These are phyloP conservation scores for Colletotrichum australisinense DNA, from an alignment of 2,329 filamentous ascomycete genomes.

Conservation along the genomic window DNA sequence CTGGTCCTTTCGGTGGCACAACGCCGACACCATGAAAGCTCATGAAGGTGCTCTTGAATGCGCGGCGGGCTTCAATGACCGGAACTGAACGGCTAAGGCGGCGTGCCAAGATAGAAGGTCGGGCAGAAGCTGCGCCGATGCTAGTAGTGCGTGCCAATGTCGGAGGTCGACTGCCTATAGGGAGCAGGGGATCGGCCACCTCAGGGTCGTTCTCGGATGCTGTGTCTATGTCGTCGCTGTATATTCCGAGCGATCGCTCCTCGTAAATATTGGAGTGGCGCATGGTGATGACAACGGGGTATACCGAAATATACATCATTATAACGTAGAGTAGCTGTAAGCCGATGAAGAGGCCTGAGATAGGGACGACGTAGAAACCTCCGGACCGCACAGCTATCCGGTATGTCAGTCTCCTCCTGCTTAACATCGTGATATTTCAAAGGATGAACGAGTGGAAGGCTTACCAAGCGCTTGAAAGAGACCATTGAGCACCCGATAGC, in stretches of 20 bases:
- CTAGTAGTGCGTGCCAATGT: background rate
- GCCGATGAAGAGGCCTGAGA: slow-evolving; percentile 66
- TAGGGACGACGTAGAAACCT: slow-evolving; percentile 74
- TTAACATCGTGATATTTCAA: background rate
- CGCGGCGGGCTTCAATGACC: slow-evolving; percentile 37
- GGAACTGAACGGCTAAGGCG: slow-evolving; percentile 53
- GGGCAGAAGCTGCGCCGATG: background rate
- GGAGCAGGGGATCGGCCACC: background rate
- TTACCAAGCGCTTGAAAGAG: slow-evolving; percentile 71
- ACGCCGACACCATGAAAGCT: slow-evolving; percentile 59
- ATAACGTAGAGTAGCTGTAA: slow-evolving; percentile 71
- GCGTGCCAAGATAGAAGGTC: slow-evolving; percentile 40
- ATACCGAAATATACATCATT: slow-evolving; percentile 76
- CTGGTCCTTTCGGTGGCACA: slow-evolving; percentile 23
- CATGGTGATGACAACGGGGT: slow-evolving; percentile 72
- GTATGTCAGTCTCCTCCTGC: slow-evolving; percentile 23
- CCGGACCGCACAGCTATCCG: slow-evolving; percentile 68
- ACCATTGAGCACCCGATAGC: slow-evolving; percentile 70
- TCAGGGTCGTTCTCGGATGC: slow-evolving; percentile 41
- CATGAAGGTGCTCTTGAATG: slow-evolving; percentile 48
- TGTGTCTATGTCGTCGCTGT: slow-evolving; percentile 49
- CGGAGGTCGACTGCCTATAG: background rate
- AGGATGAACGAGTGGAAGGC: slow-evolving; percentile 23
- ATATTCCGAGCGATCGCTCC: slow-evolving; percentile 73
- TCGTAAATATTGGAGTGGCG: slow-evolving; percentile 80